Base-by-base conservation (phyloP, 805 yeast species). In the Dipodascus albidus region DNA sequence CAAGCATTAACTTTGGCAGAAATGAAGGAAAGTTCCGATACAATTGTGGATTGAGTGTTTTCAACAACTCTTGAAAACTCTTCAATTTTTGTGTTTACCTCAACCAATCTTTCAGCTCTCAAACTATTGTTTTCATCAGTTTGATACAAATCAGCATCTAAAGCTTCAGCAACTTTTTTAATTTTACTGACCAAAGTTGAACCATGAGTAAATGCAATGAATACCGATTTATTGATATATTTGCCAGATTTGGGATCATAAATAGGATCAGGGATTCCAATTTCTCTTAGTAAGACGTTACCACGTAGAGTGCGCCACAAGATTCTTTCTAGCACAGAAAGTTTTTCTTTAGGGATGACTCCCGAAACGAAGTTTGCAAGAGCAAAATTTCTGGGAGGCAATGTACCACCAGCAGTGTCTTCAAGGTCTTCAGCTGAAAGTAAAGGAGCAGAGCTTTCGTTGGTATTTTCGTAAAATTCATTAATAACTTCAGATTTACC, bases 291-390 rank as follows among this genome's bases (percentile, higher is more conserved):
- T 63, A 78, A 87, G 59, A 95, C 73, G 67, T 93, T 93, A 64
- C 99, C 99, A 67, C 99, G 81, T 58, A 91, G 76, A 19, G 88
- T 81, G 70, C 99, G 79, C 96, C 96, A 93, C 50, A 89, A 71
- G 54, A 93, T 87, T 62, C 82, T 85, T 65, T 89, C 89, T 57
- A 93, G 73, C 1, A 83, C 74, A 15, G 76, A 79, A 23, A 88
- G 75, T 63, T 85, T 85, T 9, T 74, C 79, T 61, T 93, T 77
- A 48, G 81, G 76, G 49, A 93, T 82, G 14, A 91, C 90, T 52
- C 98, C 99, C 6, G 93, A 80, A 50, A 86, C 79, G 58, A 81
- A 83, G 51, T 69, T 73, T 24, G 74, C 71, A 59, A 38, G 44
- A 6, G 44, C 44, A 38, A 3, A 14, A 14, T 19, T 38, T 38